These are phyloP conservation scores for Chamaenerion angustifolium DNA, from an alignment of 345 rosid species.

Conservation along the genomic window DNA sequence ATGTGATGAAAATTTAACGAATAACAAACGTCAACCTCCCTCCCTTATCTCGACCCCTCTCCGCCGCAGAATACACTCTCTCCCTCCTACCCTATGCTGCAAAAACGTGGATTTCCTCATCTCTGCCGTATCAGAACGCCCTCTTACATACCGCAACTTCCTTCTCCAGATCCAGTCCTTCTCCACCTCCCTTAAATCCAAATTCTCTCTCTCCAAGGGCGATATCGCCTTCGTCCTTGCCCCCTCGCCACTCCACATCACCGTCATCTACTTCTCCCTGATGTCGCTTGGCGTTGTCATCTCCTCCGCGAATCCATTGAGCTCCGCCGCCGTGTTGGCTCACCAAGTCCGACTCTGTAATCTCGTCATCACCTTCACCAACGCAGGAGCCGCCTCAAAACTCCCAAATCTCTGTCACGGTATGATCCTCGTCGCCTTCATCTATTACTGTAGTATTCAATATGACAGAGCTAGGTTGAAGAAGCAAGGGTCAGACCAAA, in stretches of 20 bases:
- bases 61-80: conserved; percentile 27
- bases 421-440: conserved; percentile 47
- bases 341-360: conserved; percentile 40
- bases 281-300: conserved; percentile 54
- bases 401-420: conserved; percentile 26
- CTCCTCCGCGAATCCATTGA: conserved; percentile 61
- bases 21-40: conserved; percentile 34
- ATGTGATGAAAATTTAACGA: too few species aligned
- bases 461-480: too few species aligned
- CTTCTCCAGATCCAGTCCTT: conserved; percentile 30
- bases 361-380: conserved; percentile 68
- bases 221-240: conserved; percentile 58
- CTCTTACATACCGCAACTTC: conserved; percentile 34
- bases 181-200: conserved; percentile 24
- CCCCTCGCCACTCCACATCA: conserved; percentile 47
- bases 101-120: conserved; percentile 22
- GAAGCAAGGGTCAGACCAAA: too few species aligned
- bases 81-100: conserved; percentile 36
- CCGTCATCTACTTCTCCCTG: conserved; percentile 57
- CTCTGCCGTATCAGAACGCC: conserved; percentile 27
- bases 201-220: conserved; percentile 24
- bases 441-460: too few species aligned
- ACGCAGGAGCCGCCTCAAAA: conserved; percentile 28
- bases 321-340: conserved; percentile 41
- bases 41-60: conserved; percentile 32